Percentiles rank a stretch among this genome's conserved stretches.
Conservation (phyloP, 2,329 filamentous ascomycete species). For the Whalleya microplaca region DNA sequence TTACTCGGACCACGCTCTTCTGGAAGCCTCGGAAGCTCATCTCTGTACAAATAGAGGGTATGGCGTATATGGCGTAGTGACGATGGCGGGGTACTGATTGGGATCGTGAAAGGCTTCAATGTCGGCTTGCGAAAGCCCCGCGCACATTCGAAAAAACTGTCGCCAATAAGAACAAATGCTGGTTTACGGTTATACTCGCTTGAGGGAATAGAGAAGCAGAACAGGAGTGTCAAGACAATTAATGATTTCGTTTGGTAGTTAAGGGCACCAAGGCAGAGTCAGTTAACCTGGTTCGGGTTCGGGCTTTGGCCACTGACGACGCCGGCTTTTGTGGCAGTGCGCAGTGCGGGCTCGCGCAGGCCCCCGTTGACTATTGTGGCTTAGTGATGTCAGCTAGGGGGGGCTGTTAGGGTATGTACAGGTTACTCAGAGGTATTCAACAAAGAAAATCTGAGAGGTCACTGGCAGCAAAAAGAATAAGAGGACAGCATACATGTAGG, state of each 20-base stretch:
- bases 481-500: not conserved
- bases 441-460: no score
- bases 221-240: constrained; percentile 6
- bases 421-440: no score
- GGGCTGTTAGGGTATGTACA: not conserved
- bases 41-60: constrained; percentile 22
- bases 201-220: not conserved
- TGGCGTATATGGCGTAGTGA: not conserved
- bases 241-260: not conserved
- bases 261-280: constrained; percentile 4
- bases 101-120: not conserved
- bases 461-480: not conserved
- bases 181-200: not conserved
- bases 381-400: constrained; percentile 3
- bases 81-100: constrained; percentile 12
- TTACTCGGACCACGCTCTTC: constrained; percentile 84
- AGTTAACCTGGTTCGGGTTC: constrained; percentile 14
- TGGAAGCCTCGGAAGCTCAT: constrained; percentile 99
- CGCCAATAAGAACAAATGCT: not conserved
- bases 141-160: not conserved
- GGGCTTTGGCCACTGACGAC: constrained; percentile 15
- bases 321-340: constrained; percentile 25
- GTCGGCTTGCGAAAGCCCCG: constrained; percentile 1
- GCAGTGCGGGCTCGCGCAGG: constrained; percentile 22
- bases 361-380: constrained; percentile 18